phyloP scores from a whole-genome alignment of 805 yeast species.

The Cyberlindnera petersonii region DNA sequence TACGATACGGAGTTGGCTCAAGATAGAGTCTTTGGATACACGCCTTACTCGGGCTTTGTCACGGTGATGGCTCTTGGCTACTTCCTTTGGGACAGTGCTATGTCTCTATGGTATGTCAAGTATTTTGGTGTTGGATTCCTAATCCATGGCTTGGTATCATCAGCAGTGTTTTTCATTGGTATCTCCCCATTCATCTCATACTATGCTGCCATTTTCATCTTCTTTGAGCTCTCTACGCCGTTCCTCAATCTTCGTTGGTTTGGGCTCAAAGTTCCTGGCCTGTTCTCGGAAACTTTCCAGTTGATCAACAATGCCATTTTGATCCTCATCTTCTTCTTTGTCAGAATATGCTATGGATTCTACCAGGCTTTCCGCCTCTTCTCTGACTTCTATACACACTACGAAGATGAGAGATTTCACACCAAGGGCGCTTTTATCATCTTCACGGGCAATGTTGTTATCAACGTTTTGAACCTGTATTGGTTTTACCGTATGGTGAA shows the following conservation, averaged over 20 bases:
- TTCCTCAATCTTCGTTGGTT: slow-evolving; percentile 86
- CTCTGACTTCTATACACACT: slow-evolving; percentile 37
- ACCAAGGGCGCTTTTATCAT: slow-evolving; percentile 32
- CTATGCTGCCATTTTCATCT: slow-evolving; percentile 66
- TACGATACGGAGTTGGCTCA: slow-evolving; percentile 41
- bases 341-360: slow-evolving; percentile 76
- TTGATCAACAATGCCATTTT: slow-evolving; percentile 63
- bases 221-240: slow-evolving; percentile 82
- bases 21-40: slow-evolving; percentile 58
- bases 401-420: slow-evolving; percentile 40
- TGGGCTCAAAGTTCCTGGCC: slow-evolving; percentile 62
- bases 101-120: slow-evolving; percentile 52
- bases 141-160: slow-evolving; percentile 72
- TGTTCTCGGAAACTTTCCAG: slow-evolving; percentile 48
- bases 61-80: slow-evolving; percentile 68
- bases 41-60: slow-evolving; percentile 67
- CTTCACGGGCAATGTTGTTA: slow-evolving; percentile 45
- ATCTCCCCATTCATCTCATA: slow-evolving; percentile 67
- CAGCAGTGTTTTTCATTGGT: slow-evolving; percentile 60
- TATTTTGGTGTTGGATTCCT: slow-evolving; percentile 72
- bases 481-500: slow-evolving; percentile 81
- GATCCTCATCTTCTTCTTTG: slow-evolving; percentile 59
- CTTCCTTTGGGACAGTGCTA: slow-evolving; percentile 76
- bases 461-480: slow-evolving; percentile 59
- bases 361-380: slow-evolving; percentile 52